A percentile compares a stretch with the other conserved stretches of the same genome.
Conservation (phyloP, 805 yeast species). For the Saccharomycopsis guyanensis region DNA sequence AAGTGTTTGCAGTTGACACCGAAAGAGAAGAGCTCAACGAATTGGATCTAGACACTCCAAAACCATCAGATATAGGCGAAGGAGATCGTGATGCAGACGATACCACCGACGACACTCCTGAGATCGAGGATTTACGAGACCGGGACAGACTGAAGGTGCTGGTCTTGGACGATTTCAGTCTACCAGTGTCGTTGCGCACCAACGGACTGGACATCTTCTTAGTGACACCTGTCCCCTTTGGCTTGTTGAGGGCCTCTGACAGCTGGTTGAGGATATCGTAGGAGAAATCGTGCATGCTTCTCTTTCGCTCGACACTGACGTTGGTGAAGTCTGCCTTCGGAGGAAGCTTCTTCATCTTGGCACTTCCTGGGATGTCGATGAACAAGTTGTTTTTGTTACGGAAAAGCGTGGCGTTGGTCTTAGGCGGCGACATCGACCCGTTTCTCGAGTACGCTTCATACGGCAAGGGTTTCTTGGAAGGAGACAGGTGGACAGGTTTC, state of each 20-base stretch:
- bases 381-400: constrained; percentile 12
- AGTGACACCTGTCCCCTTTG: not conserved
- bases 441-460: constrained; percentile 1
- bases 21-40: constrained; percentile 11
- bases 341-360: not conserved
- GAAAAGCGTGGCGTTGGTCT: not conserved
- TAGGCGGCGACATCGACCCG: constrained; percentile 1
- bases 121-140: not conserved
- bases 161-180: not conserved
- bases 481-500: too few relatives aligned
- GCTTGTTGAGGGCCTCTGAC: not conserved
- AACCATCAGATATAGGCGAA: not conserved
- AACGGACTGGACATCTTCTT: not conserved
- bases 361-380: constrained; percentile 8
- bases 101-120: constrained; percentile 11
- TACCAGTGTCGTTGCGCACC: not conserved
- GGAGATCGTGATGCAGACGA: constrained; percentile 8
- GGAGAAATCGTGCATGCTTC: constrained; percentile 17
- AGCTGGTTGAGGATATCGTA: constrained; percentile 7
- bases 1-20: constrained; percentile 9
- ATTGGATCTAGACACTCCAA: constrained; percentile 10
- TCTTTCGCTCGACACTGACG: not conserved
- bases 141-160: not conserved
- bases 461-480: constrained; percentile 1
- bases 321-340: not conserved